Conservation (phyloP, 345 rosid species). For the Melaleuca quinquenervia region DNA sequence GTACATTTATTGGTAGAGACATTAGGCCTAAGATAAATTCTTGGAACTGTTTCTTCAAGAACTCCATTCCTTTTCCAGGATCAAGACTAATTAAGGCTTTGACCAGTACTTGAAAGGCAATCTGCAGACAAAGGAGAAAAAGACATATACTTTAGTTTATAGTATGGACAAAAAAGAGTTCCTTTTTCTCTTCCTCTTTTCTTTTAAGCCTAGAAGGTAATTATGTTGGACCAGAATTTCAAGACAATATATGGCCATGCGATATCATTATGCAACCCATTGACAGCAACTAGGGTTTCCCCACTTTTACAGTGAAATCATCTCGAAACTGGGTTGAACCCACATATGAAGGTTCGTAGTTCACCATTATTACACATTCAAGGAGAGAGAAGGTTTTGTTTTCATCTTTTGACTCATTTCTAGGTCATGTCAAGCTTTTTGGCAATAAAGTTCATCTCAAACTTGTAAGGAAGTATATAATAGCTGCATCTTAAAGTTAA, state of each 20-base stretch:
- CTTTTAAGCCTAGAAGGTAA: slow-evolving; percentile 9
- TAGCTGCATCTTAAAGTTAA: background rate
- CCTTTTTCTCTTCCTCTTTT: background rate
- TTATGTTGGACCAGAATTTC: slow-evolving; percentile 15
- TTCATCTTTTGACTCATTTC: background rate
- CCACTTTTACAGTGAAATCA: slow-evolving; percentile 2
- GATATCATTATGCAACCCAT: slow-evolving; percentile 32
- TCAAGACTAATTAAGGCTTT: slow-evolving; percentile 89
- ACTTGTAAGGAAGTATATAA: background rate
- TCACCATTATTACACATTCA: slow-evolving; percentile 7
- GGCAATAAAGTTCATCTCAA: background rate
- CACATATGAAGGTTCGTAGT: slow-evolving; percentile 11
- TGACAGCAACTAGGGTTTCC: slow-evolving; percentile 3
- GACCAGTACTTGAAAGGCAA: slow-evolving; percentile 83
- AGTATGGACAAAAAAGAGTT: background rate
- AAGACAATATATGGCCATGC: slow-evolving; percentile 25
- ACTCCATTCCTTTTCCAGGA: slow-evolving; percentile 64
- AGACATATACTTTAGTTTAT: background rate
- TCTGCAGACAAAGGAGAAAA: slow-evolving; percentile 25
- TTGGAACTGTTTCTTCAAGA: slow-evolving; percentile 64
- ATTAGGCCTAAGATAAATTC: slow-evolving; percentile 80
- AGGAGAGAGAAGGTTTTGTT: background rate
- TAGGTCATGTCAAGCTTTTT: background rate
- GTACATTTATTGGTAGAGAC: slow-evolving; percentile 79
- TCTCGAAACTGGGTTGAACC: slow-evolving; percentile 14